Base-by-base conservation (phyloP, 176 grass and related monocot genomes). In the Oryza longistaminata region DNA sequence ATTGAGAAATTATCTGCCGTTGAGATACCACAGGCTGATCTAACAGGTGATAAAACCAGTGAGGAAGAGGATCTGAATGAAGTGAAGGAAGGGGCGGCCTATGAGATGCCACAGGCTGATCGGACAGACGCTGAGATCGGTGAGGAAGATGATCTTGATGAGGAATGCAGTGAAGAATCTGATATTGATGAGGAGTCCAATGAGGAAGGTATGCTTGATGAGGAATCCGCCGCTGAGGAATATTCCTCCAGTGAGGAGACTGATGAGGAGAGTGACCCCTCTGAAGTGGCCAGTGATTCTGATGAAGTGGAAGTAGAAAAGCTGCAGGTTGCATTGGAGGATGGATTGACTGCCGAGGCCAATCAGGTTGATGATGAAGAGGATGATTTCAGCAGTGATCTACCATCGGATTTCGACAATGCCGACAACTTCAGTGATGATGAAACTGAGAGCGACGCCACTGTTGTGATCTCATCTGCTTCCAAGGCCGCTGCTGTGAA, bases 311-410 rank as follows among this genome's bases (percentile, higher is more conserved):
- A 62, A 22, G 64, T 26, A 69, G 62, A 61, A 7, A 81, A 76
- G 64, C 25, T 24, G 31, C 61, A 60, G 45, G 77, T 25, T 0
- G 21, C 53, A 58, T 0, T 58, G 53, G 19, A n/a, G 6, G 19
- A 55, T 22, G 55, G 1, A 1, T 9, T 11, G 58, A 22, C 6
- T 22, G 21, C 19, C 7, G 55, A 22, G 66, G 52, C 6, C 21
- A 72, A 13, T n/a, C 25, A 86, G 11, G 25, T 66, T 62, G 70
- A 48, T 3, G 21, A 31, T 34, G 80, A 84, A 21, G 85, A 87
- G 24, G 89, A 90, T 87, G 89, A 91, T 81, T 87, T 91, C 53
- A 80, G 64, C 25, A 5, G 12, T 53, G 85, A 84, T n/a, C 76
- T 91, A 21, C 72, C 76, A 44, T 19, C 70, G 10, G 83, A 86